Evolutionary conservation across 768 basidiomycete species (phyloP).

Genomic region (Megacollybia marginata): DNA sequence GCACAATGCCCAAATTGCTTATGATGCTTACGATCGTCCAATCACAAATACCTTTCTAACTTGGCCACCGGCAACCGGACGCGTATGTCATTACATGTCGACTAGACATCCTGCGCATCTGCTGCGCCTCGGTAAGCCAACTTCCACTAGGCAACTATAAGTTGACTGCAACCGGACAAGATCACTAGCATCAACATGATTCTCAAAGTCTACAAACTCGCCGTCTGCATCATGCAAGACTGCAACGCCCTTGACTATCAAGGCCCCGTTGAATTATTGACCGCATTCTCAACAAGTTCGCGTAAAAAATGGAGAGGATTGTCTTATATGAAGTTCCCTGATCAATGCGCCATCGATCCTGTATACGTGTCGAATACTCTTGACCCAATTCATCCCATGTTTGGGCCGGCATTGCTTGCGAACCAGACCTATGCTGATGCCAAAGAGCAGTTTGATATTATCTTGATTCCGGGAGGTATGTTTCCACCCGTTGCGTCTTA

Average conservation of each 20-base stretch:
- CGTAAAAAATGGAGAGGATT: neutral
- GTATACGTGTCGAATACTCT: conserved; percentile 14
- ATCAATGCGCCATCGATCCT: conserved; percentile 11
- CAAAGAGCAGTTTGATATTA: conserved; percentile 20
- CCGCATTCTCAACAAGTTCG: conserved; percentile 8
- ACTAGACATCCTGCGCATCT: no score
- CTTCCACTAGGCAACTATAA: no score
- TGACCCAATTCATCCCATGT: conserved; percentile 12
- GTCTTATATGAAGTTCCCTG: neutral
- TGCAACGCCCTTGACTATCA: conserved; percentile 23
- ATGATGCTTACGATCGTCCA: no score
- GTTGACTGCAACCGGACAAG: no score
- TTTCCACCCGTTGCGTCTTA: conserved; percentile 4
- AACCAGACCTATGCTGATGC: conserved; percentile 16
- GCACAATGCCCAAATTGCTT: no score
- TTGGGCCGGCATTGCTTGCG: conserved; percentile 12
- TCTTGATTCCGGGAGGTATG: conserved; percentile 21
- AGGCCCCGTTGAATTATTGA: conserved; percentile 24
- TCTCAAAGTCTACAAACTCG: conserved; percentile 9
- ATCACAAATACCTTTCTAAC: no score
- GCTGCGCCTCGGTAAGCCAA: no score
- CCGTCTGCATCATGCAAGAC: conserved; percentile 24
- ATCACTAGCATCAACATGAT: no score
- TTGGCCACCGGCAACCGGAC: no score
- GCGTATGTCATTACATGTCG: no score